Conservation (phyloP, 2,329 filamentous ascomycete species). For the Hortaea werneckii region DNA sequence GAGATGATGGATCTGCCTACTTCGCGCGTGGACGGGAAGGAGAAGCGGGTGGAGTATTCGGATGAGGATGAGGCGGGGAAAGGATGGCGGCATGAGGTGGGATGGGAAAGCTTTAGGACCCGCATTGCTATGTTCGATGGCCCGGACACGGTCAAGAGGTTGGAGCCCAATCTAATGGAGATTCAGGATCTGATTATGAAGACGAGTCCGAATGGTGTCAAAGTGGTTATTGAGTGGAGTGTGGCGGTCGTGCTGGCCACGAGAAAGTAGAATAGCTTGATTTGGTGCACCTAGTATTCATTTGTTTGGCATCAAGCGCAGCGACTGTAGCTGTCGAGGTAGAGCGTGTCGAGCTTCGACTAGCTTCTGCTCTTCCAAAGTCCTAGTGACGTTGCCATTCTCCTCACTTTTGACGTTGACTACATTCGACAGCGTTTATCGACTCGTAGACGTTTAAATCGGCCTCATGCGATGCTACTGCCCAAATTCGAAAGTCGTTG, state of each 20-base stretch:
- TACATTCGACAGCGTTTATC: too few relatives aligned
- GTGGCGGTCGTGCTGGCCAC: conserved; percentile 10
- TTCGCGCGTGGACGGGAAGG: conserved; percentile 4
- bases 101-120: conserved; percentile 9
- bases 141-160: conserved; percentile 2
- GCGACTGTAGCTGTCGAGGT: too few relatives aligned
- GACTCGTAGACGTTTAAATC: too few relatives aligned
- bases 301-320: too few relatives aligned
- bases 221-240: conserved; percentile 9
- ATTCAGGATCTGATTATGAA: conserved; percentile 7
- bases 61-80: conserved; percentile 6
- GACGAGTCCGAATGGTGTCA: conserved; percentile 7
- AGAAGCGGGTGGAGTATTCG: conserved; percentile 3
- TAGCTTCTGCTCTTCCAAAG: too few relatives aligned
- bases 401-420: too few relatives aligned
- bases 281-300: too few relatives aligned
- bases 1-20: conserved; percentile 4
- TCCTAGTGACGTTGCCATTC: too few relatives aligned
- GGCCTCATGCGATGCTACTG: too few relatives aligned
- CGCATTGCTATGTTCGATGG: conserved; percentile 6
- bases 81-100: conserved; percentile 11
- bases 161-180: conserved; percentile 7
- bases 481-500: too few relatives aligned
- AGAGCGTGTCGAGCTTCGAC: too few relatives aligned
- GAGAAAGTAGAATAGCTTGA: not conserved